These are phyloP conservation scores for Jacaranda mimosifolia DNA, from an alignment of 257 asterid species.

Conservation along the genomic window DNA sequence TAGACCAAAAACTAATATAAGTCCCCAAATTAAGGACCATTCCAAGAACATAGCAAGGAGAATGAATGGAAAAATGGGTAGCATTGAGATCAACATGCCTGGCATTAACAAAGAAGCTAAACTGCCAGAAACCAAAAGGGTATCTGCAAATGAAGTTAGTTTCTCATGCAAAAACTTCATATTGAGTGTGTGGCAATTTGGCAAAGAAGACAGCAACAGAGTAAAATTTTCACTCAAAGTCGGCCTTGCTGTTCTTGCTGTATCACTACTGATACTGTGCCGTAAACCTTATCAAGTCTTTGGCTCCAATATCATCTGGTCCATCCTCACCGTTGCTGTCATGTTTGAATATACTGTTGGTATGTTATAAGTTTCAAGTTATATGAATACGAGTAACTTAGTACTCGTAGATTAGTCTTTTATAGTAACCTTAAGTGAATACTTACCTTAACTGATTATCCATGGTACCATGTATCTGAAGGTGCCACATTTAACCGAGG, in stretches of 20 bases:
- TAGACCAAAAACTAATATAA: background rate
- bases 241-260: slow-evolving; percentile 72
- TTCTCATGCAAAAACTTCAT: slow-evolving; percentile 43
- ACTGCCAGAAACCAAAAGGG: slow-evolving; percentile 34
- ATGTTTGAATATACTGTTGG: slow-evolving; percentile 83
- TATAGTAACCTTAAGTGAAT: too few relatives aligned
- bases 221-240: slow-evolving; percentile 67
- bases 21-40: background rate
- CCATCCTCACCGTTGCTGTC: slow-evolving; percentile 79
- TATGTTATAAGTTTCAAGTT: slow-evolving; percentile 35
- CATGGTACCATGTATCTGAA: slow-evolving; percentile 26
- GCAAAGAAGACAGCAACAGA: slow-evolving; percentile 67
- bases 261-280: slow-evolving; percentile 65
- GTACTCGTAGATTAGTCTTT: too few relatives aligned
- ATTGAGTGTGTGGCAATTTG: slow-evolving; percentile 55
- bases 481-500: slow-evolving; percentile 79
- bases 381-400: too few relatives aligned
- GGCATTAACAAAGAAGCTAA: slow-evolving; percentile 36
- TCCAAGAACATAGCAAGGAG: slow-evolving; percentile 37
- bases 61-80: slow-evolving; percentile 68
- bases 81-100: slow-evolving; percentile 58
- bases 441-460: background rate
- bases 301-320: slow-evolving; percentile 74
- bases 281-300: slow-evolving; percentile 59
- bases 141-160: slow-evolving; percentile 1